Conservation (phyloP, 495 filamentous ascomycete genomes). For the Friedmanniomyces simplex region DNA sequence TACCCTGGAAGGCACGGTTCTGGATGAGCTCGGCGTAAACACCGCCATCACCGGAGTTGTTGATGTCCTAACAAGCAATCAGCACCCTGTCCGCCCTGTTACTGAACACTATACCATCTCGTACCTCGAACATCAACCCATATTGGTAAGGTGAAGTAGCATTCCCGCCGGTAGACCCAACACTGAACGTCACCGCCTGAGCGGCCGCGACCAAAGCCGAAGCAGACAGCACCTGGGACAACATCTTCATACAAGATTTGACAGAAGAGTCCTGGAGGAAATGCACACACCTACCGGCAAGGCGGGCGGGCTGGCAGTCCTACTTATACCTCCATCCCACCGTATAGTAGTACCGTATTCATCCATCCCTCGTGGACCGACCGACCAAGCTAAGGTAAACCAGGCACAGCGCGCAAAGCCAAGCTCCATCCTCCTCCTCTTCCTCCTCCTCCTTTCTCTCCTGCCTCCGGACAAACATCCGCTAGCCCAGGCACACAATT, state of each 20-base stretch:
- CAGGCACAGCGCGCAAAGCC: background rate
- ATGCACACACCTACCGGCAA: background rate
- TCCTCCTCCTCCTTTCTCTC: too few species aligned
- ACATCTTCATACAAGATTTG: slow-evolving; percentile 5
- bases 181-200: slow-evolving; percentile 28
- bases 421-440: too few species aligned
- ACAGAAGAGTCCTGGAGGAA: background rate
- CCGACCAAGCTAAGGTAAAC: background rate
- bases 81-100: background rate
- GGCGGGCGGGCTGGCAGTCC: background rate
- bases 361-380: background rate
- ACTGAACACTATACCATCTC: background rate
- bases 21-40: slow-evolving; percentile 64
- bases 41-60: slow-evolving; percentile 66
- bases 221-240: slow-evolving; percentile 8
- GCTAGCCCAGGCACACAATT: background rate
- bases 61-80: slow-evolving; percentile 46
- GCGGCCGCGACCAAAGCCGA: slow-evolving; percentile 11
- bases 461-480: too few species aligned
- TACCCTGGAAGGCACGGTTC: slow-evolving; percentile 64
- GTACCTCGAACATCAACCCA: slow-evolving; percentile 51
- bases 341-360: background rate
- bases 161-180: slow-evolving; percentile 42
- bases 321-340: background rate
- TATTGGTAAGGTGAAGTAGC: slow-evolving; percentile 45